Base-by-base conservation (phyloP, 148 eudicot species). In the Vaccinium vitisidaea region DNA sequence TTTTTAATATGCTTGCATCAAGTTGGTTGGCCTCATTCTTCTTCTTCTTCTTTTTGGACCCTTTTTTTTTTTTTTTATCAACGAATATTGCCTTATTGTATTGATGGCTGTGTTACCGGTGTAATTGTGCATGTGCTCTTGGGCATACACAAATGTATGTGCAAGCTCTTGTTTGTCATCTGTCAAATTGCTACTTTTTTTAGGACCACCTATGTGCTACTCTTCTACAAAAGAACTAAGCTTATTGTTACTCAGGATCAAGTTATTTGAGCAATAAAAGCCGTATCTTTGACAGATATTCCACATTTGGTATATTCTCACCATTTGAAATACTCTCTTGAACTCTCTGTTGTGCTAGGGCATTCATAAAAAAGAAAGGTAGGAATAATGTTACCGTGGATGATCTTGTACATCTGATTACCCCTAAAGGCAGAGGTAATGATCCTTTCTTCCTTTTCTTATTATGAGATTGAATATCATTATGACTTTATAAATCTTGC, bases 341-440 rank as follows among this genome's bases (percentile, higher is more conserved):
- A 56, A 50, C 58, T 88, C 43, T 80, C 59, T 85, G 52, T 75
- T 80, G 52, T 69, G 56, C 79, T 76, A 94, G 98, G 92, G 87
- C 92, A 84, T 90, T 88, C 82, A 88, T 91, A 83, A 91, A 89
- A 91, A 93, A 90, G 88, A 92, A 91, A 86, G 98, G 98, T 52
- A 91, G 96, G 88, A 90, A 90, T 86, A 94, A 94, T 90, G 95
- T 94, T 50, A 94, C 95, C 21, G 92, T 94, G 83, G 98, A 93
- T 88, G 98, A 94, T 84, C 98, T 94, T 63, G 87, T 93, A 14
- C 92, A 86, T 75, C 87, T 90, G 39, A 92, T 94, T 83, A 93
- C 96, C 27, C 98, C 95, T 2, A 94, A 93, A 89, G 98, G 96
- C 54, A 92, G 98, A 94, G 95, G 98, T 94, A 84, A 73, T 85